Evolutionary conservation across 495 filamentous ascomycete genomes (phyloP).

Genomic region (Hypoxylon rickii): DNA sequence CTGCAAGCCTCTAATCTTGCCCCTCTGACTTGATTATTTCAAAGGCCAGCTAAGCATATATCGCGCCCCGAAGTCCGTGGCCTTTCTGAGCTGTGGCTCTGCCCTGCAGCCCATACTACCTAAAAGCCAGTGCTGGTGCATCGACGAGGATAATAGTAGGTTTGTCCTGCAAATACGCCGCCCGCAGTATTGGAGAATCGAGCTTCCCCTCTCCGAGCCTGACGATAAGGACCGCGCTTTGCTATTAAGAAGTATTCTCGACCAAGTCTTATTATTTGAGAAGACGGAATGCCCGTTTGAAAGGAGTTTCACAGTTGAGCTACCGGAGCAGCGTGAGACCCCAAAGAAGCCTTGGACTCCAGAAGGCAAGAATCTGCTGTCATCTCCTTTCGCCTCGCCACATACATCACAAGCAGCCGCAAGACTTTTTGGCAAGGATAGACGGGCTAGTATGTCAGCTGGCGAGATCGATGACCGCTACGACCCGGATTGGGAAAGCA

Average conservation of each 20-base stretch:
- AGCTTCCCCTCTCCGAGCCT: conserved; percentile 66
- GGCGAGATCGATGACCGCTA: background rate
- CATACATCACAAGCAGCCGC: conserved; percentile 17
- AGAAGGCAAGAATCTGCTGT: conserved; percentile 49
- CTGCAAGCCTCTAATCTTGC: conserved; percentile 4
- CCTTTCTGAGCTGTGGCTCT: conserved; percentile 81
- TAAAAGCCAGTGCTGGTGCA: conserved; percentile 90
- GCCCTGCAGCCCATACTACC: conserved; percentile 82
- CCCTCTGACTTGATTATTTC: conserved; percentile 9
- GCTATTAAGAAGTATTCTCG: conserved; percentile 70
- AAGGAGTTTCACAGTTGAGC: conserved; percentile 71
- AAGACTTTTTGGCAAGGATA: conserved; percentile 16
- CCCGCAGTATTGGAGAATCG: conserved; percentile 86
- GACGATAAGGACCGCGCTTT: conserved; percentile 64
- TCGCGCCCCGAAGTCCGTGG: conserved; percentile 75
- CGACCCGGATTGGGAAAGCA: background rate
- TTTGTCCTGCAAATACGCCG: conserved; percentile 81
- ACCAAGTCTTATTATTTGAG: conserved; percentile 77
- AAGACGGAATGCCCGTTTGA: conserved; percentile 86
- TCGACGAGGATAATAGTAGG: conserved; percentile 76
- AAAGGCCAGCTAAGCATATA: conserved; percentile 79
- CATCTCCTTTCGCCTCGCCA: conserved; percentile 26
- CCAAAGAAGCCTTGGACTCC: conserved; percentile 76
- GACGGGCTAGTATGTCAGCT: conserved; percentile 14
- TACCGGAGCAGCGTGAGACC: conserved; percentile 70